Percentiles rank a stretch among this genome's conserved stretches.
Conservation (phyloP, 2,329 filamentous ascomycete genomes). For the Hortaea werneckii region DNA sequence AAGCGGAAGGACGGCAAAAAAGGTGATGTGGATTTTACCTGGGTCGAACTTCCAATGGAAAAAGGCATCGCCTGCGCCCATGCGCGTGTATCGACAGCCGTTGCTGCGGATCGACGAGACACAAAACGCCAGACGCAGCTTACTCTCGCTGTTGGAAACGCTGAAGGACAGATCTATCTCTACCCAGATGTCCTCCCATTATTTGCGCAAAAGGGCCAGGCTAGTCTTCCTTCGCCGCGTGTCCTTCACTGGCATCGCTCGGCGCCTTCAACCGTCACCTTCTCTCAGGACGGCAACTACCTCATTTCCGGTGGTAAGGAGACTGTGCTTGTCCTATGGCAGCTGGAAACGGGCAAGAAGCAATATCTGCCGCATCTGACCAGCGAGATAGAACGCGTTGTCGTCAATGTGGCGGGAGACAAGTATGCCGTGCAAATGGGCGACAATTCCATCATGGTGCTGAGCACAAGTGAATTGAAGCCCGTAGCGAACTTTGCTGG, state of each 20-base stretch:
- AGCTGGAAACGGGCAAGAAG: slow-evolving; percentile 73
- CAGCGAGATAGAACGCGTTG: slow-evolving; percentile 72
- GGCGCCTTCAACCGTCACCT: slow-evolving; percentile 74
- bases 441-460: slow-evolving; percentile 82
- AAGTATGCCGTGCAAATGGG: slow-evolving; percentile 78
- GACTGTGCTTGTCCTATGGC: slow-evolving; percentile 84
- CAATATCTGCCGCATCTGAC: slow-evolving; percentile 86
- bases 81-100: slow-evolving; percentile 32
- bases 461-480: slow-evolving; percentile 82
- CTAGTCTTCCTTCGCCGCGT: slow-evolving; percentile 39
- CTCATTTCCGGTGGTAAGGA: slow-evolving; percentile 87
- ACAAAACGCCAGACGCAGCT: slow-evolving; percentile 34
- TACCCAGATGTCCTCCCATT: slow-evolving; percentile 45
- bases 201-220: slow-evolving; percentile 13
- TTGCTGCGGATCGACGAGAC: slow-evolving; percentile 23
- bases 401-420: slow-evolving; percentile 67
- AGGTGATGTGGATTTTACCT: slow-evolving; percentile 31
- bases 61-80: slow-evolving; percentile 61
- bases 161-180: slow-evolving; percentile 66
- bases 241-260: slow-evolving; percentile 87
- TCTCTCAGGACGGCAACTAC: slow-evolving; percentile 94
- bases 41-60: slow-evolving; percentile 45
- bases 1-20: slow-evolving; percentile 29
- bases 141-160: slow-evolving; percentile 70
- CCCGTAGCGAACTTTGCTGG: slow-evolving; percentile 77